Evolutionary conservation across 805 yeast genomes (phyloP), one percentile per base, ranked within the genome.

Genomic region (Sugiyamaella boreocaroliniensis): DNA sequence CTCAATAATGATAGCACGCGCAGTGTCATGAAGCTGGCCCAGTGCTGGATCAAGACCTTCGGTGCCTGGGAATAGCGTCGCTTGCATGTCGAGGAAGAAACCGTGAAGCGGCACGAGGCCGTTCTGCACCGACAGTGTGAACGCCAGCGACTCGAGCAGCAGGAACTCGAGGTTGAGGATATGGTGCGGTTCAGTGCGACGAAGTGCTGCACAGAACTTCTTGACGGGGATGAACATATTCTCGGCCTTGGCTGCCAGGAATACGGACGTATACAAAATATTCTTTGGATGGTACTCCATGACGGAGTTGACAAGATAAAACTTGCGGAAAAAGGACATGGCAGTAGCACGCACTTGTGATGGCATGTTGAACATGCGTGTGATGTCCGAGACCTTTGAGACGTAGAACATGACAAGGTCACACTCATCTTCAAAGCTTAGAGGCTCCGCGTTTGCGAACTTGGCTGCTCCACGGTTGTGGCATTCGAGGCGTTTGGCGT

Each of bases 51-150:
- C 70, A 59, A 68, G 59, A 52, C 55, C 50, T 14, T 54, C 40
- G 10, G 53, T 67, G 1, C 81, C 70, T 16, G 29, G 40, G 22
- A 29, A 45, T 61, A 79, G 69, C 50, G 72, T 76, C 51, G 68
- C 76, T 66, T 93, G 99, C 58, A 90, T 79, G 68, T 93, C 99
- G 46, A 92, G 77, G 68, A 85, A 92, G 66, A 92, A 90, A 19
- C 99, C 99, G 67, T 90, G 93, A n/a, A 93, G 69, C 0, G 98
- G 89, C 56, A 85, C 76, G 68, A 80, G 84, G 2, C 97, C 95
- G 69, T 89, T 97, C 66, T 92, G 98, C 9, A 86, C 92, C 56
- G 83, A 65, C 48, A 93, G 71, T 0, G 96, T 85, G 68, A 93
- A 93, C 55, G 81, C 75, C 61, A 93, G 72, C 9, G 87, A 76